Conservation (phyloP, 169 alveolate species). For the Perkinsus chesapeaki region DNA sequence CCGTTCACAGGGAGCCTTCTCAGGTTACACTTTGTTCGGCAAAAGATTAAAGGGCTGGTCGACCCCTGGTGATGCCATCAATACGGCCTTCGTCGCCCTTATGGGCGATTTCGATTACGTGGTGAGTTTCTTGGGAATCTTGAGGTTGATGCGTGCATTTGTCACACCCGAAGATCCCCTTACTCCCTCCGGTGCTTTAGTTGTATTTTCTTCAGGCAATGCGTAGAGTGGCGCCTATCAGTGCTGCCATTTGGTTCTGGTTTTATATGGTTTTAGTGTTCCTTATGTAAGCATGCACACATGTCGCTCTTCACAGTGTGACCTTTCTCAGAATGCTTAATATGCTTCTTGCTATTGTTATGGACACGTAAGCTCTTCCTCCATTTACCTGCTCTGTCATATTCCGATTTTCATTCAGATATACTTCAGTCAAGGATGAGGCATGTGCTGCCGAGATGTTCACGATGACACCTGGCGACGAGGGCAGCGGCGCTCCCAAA, state of each 20-base stretch:
- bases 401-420: not conserved
- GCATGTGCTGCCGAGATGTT: not conserved
- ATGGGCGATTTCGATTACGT: conserved; percentile 10
- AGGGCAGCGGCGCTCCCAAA: not conserved
- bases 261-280: not conserved
- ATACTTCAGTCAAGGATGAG: not conserved
- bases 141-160: too few species aligned
- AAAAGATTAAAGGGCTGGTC: not conserved
- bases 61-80: not conserved
- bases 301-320: not conserved
- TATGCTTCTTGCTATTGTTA: not conserved
- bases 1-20: not conserved
- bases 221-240: not conserved
- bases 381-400: not conserved
- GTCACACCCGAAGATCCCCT: too few species aligned
- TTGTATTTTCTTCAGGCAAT: not conserved
- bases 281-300: not conserved
- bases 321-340: not conserved
- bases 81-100: not conserved
- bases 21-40: conserved; percentile 2
- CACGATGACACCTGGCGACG: not conserved
- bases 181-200: not conserved
- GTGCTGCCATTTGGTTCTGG: not conserved
- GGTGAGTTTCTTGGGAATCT: too few species aligned
- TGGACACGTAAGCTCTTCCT: not conserved